Conservation (phyloP, 371 early-diverging fungal species). For the Blastocladiella emersonii region DNA sequence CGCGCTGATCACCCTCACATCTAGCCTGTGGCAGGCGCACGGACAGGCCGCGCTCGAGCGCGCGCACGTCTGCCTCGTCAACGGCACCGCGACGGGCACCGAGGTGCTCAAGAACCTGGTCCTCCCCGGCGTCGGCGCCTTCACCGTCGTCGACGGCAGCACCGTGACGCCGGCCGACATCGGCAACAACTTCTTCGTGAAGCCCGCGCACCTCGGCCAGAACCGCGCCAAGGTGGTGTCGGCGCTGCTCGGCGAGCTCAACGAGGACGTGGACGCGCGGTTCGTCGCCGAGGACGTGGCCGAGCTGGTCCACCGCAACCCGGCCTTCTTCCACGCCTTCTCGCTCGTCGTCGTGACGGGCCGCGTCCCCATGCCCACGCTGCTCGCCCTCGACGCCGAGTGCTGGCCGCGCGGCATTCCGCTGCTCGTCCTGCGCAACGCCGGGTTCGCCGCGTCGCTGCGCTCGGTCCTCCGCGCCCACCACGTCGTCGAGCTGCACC, state of each 20-base stretch:
- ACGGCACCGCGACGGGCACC: slow-evolving; percentile 67
- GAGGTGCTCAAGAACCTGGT: slow-evolving; percentile 88
- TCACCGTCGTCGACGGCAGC: slow-evolving; percentile 63
- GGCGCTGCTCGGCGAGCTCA: slow-evolving; percentile 63
- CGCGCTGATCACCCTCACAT: not conserved
- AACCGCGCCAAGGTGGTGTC: slow-evolving; percentile 46
- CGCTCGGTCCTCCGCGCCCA: slow-evolving; percentile 62
- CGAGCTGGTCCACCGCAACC: slow-evolving; percentile 31
- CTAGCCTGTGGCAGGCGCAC: slow-evolving; percentile 72
- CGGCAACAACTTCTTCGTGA: slow-evolving; percentile 81
- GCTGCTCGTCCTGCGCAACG: slow-evolving; percentile 48
- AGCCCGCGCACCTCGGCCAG: slow-evolving; percentile 40
- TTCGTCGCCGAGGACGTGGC: slow-evolving; percentile 21
- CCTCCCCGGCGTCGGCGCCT: slow-evolving; percentile 80
- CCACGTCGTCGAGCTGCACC: slow-evolving; percentile 25
- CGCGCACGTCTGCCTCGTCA: slow-evolving; percentile 65
- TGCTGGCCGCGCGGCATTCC: slow-evolving; percentile 42
- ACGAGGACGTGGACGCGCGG: slow-evolving; percentile 64
- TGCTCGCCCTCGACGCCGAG: slow-evolving; percentile 36
- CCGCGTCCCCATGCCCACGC: slow-evolving; percentile 30
- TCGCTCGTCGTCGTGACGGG: slow-evolving; percentile 57
- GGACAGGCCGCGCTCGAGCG: slow-evolving; percentile 79
- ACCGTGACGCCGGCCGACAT: slow-evolving; percentile 48
- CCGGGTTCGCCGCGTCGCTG: slow-evolving; percentile 59
- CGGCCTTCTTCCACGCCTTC: slow-evolving; percentile 50